Percentiles rank a stretch among this genome's conserved stretches.
These are phyloP conservation scores for Rhododendron vialii DNA, from an alignment of 148 eudicot species.

Conservation along the genomic window DNA sequence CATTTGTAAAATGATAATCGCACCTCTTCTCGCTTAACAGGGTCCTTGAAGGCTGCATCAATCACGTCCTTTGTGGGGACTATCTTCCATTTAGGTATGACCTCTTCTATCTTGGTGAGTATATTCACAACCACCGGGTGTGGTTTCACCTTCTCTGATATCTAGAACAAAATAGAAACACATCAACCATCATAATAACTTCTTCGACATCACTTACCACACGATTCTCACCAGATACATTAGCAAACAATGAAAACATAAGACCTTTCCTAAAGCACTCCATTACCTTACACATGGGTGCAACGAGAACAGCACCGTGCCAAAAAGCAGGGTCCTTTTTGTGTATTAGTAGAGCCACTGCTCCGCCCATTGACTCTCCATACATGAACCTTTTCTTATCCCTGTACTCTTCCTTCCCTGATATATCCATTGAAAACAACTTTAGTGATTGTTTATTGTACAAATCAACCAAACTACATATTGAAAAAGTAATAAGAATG, in stretches of 20 bases:
- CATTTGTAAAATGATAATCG: neutral
- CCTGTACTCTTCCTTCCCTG: conserved; percentile 72
- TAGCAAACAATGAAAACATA: neutral
- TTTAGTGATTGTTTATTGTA: neutral
- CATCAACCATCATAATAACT: neutral
- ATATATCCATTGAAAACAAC: neutral
- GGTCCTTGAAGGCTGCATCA: conserved; percentile 88
- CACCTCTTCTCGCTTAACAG: conserved; percentile 87
- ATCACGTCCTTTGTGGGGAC: conserved; percentile 94
- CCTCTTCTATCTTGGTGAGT: conserved; percentile 76
- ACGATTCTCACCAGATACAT: neutral
- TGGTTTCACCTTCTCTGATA: conserved; percentile 99
- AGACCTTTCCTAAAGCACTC: neutral
- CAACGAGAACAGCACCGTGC: conserved; percentile 95
- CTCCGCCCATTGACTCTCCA: conserved; percentile 99
- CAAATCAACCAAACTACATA: neutral
- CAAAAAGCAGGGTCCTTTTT: conserved; percentile 76
- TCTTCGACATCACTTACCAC: neutral
- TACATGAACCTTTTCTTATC: conserved; percentile 76
- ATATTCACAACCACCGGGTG: conserved; percentile 74
- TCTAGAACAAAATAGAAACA: conserved; percentile 31
- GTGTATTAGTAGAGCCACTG: conserved; percentile 78
- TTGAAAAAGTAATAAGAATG: too few relatives aligned
- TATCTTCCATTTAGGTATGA: conserved; percentile 98
- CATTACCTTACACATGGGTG: conserved; percentile 98